Evolutionary conservation across 306 rosid genomes (phyloP).

Genomic region (Herpetospermum pedunculosum): DNA sequence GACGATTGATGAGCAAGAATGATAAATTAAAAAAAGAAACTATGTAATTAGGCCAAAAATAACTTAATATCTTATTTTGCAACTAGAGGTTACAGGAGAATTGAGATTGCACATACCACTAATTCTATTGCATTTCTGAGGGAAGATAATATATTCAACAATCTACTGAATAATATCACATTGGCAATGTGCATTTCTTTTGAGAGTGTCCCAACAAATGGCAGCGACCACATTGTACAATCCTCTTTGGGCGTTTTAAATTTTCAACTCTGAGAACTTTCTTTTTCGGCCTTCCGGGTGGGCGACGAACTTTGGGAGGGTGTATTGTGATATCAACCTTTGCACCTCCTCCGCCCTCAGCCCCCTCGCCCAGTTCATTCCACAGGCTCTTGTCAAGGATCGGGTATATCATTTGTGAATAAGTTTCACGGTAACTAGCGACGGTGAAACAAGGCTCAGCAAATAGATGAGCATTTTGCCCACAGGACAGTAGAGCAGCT

Average conservation of each 20-base stretch:
- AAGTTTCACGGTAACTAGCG: constrained; percentile 57
- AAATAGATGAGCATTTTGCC: constrained; percentile 72
- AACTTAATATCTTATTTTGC: constrained; percentile 25
- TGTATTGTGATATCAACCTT: constrained; percentile 52
- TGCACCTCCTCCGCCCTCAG: constrained; percentile 76
- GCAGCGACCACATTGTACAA: constrained; percentile 97
- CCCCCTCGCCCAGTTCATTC: constrained; percentile 63
- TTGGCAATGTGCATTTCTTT: constrained; percentile 85
- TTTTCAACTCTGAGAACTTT: constrained; percentile 81
- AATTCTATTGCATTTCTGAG: constrained; percentile 27
- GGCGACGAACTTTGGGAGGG: constrained; percentile 90
- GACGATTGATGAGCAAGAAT: no score
- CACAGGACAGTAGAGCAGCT: constrained; percentile 91
- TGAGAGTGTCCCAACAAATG: constrained; percentile 98
- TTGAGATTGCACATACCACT: constrained; percentile 37
- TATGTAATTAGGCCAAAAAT: background rate
- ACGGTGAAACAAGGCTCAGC: constrained; percentile 93
- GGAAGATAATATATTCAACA: constrained; percentile 20
- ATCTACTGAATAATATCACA: constrained; percentile 37
- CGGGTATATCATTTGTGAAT: constrained; percentile 66
- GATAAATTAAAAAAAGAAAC: no score
- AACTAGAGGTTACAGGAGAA: constrained; percentile 37
- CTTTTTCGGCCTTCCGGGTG: constrained; percentile 97
- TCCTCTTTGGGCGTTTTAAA: constrained; percentile 89
- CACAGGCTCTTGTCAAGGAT: constrained; percentile 73